Evolutionary conservation across 2,329 filamentous ascomycete genomes (phyloP).

Genomic region (Paraphoma sp.): DNA sequence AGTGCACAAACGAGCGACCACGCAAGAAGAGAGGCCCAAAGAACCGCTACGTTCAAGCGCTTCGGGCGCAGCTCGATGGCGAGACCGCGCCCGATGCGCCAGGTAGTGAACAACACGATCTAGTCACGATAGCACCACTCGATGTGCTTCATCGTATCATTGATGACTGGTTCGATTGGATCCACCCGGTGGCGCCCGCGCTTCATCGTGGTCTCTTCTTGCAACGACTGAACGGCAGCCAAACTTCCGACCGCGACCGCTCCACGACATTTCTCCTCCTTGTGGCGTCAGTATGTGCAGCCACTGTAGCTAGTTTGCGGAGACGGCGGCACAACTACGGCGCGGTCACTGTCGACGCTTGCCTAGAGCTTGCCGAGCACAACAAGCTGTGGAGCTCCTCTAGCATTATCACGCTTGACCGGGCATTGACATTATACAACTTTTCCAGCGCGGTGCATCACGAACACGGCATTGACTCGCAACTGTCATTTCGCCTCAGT

Average conservation of each 20-base stretch:
- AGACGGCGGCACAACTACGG: constrained; percentile 20
- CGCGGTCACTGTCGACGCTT: constrained; percentile 17
- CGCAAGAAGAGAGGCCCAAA: constrained; percentile 27
- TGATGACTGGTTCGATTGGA: constrained; percentile 28
- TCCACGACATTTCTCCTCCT: constrained; percentile 13
- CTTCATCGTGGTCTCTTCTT: constrained; percentile 16
- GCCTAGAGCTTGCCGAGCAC: constrained; percentile 19
- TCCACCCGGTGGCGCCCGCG: constrained; percentile 27
- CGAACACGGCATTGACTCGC: constrained; percentile 19
- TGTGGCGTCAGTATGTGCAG: constrained; percentile 23
- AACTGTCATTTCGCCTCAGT: constrained; percentile 16
- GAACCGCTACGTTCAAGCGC: constrained; percentile 19
- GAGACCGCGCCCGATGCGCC: not conserved
- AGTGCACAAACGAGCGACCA: constrained; percentile 19
- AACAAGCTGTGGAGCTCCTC: constrained; percentile 15
- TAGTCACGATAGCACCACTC: constrained; percentile 14
- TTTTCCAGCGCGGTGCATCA: constrained; percentile 19
- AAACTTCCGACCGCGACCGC: not conserved
- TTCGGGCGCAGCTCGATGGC: constrained; percentile 10
- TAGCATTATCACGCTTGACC: constrained; percentile 17
- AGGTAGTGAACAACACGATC: not conserved
- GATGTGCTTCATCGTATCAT: constrained; percentile 14
- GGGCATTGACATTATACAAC: constrained; percentile 23
- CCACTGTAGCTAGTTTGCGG: constrained; percentile 22
- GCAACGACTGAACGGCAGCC: not conserved